Evolutionary conservation across 176 grass and related monocot genomes (phyloP).

Genomic region (Secale cereale): DNA sequence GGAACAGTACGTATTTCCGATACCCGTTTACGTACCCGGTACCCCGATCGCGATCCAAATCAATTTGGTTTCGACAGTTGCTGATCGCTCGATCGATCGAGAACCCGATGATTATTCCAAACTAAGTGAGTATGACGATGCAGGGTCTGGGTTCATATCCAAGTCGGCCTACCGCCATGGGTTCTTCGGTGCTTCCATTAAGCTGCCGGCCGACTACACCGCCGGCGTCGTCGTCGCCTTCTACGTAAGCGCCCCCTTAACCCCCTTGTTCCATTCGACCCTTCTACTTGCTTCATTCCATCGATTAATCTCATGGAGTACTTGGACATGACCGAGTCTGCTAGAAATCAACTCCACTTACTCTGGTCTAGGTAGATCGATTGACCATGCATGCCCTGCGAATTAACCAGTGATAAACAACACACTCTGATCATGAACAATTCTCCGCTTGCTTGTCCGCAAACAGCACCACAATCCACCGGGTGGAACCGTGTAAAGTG

Average conservation of each 20-base stretch:
- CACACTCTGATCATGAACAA: too few species aligned
- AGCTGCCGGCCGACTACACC: constrained; percentile 65
- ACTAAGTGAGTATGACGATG: neutral
- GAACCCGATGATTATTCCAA: neutral
- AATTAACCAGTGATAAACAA: neutral
- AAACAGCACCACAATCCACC: neutral
- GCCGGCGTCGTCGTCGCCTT: constrained; percentile 88
- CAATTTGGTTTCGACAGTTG: neutral
- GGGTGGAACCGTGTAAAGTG: neutral
- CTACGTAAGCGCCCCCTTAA: constrained; percentile 44
- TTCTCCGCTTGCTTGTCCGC: neutral
- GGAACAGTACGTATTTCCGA: neutral
- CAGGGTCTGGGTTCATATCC: constrained; percentile 83
- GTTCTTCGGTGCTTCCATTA: constrained; percentile 83
- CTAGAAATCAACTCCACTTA: neutral
- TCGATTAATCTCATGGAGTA: neutral
- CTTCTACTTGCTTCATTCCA: neutral
- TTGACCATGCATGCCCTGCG: neutral
- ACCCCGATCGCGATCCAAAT: neutral
- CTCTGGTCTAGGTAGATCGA: neutral
- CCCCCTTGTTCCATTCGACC: neutral
- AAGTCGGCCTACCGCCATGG: constrained; percentile 66
- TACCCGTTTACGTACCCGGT: neutral
- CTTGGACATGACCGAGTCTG: neutral
- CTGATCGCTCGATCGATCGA: neutral